A percentile compares a stretch with the other conserved stretches of the same genome.
phyloP scores from a whole-genome alignment of 176 grass and related monocot genomes.

The Oryza brachyantha region DNA sequence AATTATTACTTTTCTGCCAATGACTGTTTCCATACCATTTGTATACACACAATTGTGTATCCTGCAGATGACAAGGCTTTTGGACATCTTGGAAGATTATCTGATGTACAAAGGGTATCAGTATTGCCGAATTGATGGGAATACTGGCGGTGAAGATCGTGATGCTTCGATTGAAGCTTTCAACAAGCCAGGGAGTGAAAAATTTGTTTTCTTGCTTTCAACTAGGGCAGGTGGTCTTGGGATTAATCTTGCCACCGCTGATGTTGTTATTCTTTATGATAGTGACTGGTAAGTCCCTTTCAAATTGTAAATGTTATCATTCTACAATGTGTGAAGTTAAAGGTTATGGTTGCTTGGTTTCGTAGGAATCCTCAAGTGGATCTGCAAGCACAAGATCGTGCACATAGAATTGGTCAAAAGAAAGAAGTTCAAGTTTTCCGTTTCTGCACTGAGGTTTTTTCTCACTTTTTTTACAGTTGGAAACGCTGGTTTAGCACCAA shows the following conservation, averaged over 20 bases:
- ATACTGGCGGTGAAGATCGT: conserved; percentile 65
- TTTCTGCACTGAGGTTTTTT: conserved; percentile 59
- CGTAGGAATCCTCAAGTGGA: conserved; percentile 78
- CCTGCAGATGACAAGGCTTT: conserved; percentile 66
- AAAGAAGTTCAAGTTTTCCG: conserved; percentile 89
- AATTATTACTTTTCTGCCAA: not conserved
- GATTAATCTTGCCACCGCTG: conserved; percentile 74
- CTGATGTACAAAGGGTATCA: conserved; percentile 56
- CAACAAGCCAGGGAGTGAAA: conserved; percentile 61
- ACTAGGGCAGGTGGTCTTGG: conserved; percentile 77
- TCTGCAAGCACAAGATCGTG: conserved; percentile 77
- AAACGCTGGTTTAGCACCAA: conserved; percentile 6
- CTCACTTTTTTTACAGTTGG: not conserved
- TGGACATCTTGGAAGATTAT: conserved; percentile 83
- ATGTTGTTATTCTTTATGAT: conserved; percentile 82
- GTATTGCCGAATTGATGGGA: conserved; percentile 75
- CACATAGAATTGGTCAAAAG: conserved; percentile 84
- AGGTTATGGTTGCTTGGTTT: conserved; percentile 24
- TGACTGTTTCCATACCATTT: not conserved
- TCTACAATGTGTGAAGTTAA: not conserved
- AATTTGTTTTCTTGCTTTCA: conserved; percentile 72
- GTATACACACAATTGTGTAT: not conserved
- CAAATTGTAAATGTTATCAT: not conserved
- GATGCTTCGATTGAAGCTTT: conserved; percentile 70
- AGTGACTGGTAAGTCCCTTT: conserved; percentile 65